A percentile compares a stretch with the other conserved stretches of the same genome.
These are phyloP conservation scores for Verticillium tricorpus DNA, from an alignment of 2,329 filamentous ascomycete genomes.

Conservation along the genomic window DNA sequence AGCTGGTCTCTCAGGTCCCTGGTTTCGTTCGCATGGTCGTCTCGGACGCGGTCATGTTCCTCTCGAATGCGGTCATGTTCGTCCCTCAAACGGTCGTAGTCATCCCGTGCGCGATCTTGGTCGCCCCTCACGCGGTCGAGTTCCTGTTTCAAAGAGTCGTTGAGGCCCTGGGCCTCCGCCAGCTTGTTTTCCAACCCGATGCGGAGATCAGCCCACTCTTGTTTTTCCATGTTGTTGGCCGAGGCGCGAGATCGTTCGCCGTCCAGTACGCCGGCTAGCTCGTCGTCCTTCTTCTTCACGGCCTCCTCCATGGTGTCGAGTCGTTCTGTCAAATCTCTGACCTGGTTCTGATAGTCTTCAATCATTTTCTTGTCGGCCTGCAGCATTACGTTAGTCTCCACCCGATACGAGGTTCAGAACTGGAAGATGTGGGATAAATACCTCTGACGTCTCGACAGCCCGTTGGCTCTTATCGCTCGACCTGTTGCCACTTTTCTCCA, in stretches of 20 bases:
- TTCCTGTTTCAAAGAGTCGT: slow-evolving; percentile 73
- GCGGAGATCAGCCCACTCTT: slow-evolving; percentile 65
- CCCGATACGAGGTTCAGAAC: slow-evolving; percentile 4
- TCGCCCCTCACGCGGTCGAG: slow-evolving; percentile 68
- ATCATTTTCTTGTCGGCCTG: slow-evolving; percentile 67
- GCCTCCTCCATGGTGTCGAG: slow-evolving; percentile 66
- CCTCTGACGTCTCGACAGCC: slow-evolving; percentile 32
- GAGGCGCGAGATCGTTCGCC: slow-evolving; percentile 50
- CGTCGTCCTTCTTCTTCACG: slow-evolving; percentile 67
- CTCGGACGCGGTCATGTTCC: slow-evolving; percentile 70
- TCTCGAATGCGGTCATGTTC: slow-evolving; percentile 70
- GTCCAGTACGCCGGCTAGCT: slow-evolving; percentile 57
- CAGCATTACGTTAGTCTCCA: slow-evolving; percentile 10
- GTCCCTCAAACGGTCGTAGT: slow-evolving; percentile 68
- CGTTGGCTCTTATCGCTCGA: slow-evolving; percentile 19
- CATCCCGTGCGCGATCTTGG: slow-evolving; percentile 68
- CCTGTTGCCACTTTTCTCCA: slow-evolving; percentile 36
- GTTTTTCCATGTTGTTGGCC: slow-evolving; percentile 57
- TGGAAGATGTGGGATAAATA: slow-evolving; percentile 15
- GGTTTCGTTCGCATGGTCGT: slow-evolving; percentile 61
- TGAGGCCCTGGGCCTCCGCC: slow-evolving; percentile 69
- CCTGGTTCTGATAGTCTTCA: slow-evolving; percentile 74
- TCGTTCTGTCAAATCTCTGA: slow-evolving; percentile 70
- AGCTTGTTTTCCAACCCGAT: slow-evolving; percentile 68
- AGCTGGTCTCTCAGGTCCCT: slow-evolving; percentile 61